Evolutionary conservation across 2,329 filamentous ascomycete genomes (phyloP).

Genomic region (Aspergillus novofumigatus): DNA sequence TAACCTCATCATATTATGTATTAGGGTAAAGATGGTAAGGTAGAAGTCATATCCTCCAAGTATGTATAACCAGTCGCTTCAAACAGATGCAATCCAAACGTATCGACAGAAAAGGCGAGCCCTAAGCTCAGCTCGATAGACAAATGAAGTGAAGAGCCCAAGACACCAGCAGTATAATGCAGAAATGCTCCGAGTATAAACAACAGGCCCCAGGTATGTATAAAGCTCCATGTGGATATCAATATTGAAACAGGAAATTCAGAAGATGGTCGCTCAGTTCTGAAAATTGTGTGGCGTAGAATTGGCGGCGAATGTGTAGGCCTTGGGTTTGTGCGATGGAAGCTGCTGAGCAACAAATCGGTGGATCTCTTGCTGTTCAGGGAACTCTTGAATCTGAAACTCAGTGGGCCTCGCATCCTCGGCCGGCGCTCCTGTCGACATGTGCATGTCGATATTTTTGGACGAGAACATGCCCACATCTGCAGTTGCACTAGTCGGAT

Average conservation of each 20-base stretch:
- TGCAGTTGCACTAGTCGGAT: constrained; percentile 24
- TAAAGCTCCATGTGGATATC: constrained; percentile 1
- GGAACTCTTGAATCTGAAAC: constrained; percentile 44
- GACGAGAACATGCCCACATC: constrained; percentile 31
- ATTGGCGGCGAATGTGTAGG: constrained; percentile 42
- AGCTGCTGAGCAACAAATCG: constrained; percentile 41
- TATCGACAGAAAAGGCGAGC: constrained; percentile 27
- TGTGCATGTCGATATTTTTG: constrained; percentile 27
- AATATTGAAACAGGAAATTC: background rate
- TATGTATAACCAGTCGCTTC: constrained; percentile 22
- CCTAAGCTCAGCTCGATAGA: constrained; percentile 7
- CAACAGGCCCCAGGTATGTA: constrained; percentile 7
- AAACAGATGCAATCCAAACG: constrained; percentile 11
- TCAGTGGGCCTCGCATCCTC: constrained; percentile 34
- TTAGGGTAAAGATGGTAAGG: constrained; percentile 14
- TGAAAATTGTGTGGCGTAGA: constrained; percentile 37
- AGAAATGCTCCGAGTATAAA: constrained; percentile 14
- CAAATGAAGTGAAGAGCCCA: constrained; percentile 10
- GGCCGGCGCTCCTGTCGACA: constrained; percentile 17
- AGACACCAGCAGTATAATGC: constrained; percentile 9
- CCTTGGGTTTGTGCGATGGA: constrained; percentile 38
- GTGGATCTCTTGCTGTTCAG: constrained; percentile 42
- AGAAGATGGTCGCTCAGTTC: background rate
- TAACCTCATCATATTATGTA: constrained; percentile 12
- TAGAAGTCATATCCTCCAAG: constrained; percentile 22